Evolutionary conservation across 805 yeast species (phyloP).

Genomic region (Debaryomyces maramus): DNA sequence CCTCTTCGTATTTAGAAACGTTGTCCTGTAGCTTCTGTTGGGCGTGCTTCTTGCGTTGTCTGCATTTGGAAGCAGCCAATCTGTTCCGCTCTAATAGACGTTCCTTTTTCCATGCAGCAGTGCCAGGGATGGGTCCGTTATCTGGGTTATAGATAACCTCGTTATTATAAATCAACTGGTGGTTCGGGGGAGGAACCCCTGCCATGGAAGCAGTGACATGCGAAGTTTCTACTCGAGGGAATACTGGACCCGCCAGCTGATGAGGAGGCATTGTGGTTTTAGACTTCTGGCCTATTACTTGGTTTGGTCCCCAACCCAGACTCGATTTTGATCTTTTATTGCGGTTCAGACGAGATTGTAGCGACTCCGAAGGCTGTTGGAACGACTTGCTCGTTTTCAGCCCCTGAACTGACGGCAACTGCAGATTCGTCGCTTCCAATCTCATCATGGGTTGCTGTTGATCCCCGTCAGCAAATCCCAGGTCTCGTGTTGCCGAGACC

Average conservation of each 20-base stretch:
- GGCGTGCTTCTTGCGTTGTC: slow-evolving; percentile 67
- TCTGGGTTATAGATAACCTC: slow-evolving; percentile 55
- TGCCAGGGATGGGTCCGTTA: slow-evolving; percentile 61
- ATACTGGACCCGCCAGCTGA: neutral
- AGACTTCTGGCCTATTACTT: neutral
- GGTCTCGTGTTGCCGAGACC: neutral
- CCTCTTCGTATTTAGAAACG: slow-evolving; percentile 47
- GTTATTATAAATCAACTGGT: slow-evolving; percentile 52
- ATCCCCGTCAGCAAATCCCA: neutral
- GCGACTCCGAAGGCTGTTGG: neutral
- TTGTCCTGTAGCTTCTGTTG: slow-evolving; percentile 67
- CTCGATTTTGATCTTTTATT: neutral
- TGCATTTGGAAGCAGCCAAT: slow-evolving; percentile 68
- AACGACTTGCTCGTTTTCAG: no score
- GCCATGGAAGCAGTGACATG: no score
- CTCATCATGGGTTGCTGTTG: neutral
- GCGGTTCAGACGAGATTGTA: neutral
- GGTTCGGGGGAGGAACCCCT: slow-evolving; percentile 50
- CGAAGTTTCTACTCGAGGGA: no score
- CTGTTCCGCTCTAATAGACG: slow-evolving; percentile 61
- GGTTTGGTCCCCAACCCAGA: no score
- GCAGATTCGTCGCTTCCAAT: neutral
- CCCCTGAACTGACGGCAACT: neutral
- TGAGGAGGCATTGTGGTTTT: neutral
- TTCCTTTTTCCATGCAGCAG: slow-evolving; percentile 67